A percentile compares a stretch with the other conserved stretches of the same genome.
phyloP scores from a whole-genome alignment of 345 rosid species.

The Pugionium dolabratum region DNA sequence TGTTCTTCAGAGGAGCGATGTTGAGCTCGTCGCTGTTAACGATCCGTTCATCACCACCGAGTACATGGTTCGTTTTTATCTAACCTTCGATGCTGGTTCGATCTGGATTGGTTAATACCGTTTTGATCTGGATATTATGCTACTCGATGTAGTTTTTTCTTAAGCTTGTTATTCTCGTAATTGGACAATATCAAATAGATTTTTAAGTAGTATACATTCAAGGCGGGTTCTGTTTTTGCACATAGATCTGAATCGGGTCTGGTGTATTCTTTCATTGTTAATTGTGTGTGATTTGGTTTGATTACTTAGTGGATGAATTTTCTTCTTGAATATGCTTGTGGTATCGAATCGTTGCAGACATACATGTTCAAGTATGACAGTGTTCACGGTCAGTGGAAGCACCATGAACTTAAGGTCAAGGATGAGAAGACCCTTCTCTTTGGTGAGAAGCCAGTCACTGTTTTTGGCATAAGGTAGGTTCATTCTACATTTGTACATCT shows the following conservation, averaged over 20 bases:
- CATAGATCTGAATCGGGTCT: constrained; percentile 11
- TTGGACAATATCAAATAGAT: neutral
- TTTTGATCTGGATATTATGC: no score
- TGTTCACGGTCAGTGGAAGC: constrained; percentile 85
- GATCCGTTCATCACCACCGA: constrained; percentile 66
- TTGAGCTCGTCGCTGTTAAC: constrained; percentile 67
- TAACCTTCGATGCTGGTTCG: neutral
- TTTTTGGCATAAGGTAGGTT: constrained; percentile 60
- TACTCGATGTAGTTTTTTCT: no score
- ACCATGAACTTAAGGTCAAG: constrained; percentile 65
- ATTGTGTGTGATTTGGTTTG: neutral
- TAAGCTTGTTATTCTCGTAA: neutral
- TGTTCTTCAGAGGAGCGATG: constrained; percentile 58
- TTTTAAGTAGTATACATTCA: neutral
- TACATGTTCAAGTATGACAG: constrained; percentile 89
- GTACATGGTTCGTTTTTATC: constrained; percentile 54
- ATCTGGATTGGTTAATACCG: neutral
- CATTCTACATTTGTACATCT: neutral
- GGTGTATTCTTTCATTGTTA: neutral
- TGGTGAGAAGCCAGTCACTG: constrained; percentile 69
- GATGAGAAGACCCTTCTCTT: constrained; percentile 80
- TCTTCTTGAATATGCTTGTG: neutral
- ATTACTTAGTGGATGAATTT: neutral
- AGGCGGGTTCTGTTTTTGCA: neutral
- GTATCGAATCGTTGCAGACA: constrained; percentile 47